phyloP scores from a whole-genome alignment of 2,329 filamentous ascomycete genomes.

The Zasmidium cellare region DNA sequence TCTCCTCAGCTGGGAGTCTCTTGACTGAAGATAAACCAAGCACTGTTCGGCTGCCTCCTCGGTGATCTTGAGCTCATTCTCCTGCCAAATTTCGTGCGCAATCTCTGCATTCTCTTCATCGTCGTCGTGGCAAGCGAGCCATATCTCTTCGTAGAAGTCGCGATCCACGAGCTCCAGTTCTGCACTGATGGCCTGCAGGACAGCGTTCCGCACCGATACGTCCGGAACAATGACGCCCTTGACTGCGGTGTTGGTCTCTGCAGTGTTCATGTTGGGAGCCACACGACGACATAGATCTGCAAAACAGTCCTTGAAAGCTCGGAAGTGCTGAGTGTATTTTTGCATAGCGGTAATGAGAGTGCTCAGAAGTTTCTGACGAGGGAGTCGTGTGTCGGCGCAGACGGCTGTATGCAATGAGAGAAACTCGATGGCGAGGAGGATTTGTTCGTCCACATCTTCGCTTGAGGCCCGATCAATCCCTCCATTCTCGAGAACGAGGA shows the following conservation, averaged over 20 bases:
- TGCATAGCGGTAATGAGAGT: conserved; percentile 81
- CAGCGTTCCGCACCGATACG: conserved; percentile 75
- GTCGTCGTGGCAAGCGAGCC: conserved; percentile 90
- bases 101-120: conserved; percentile 82
- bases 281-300: conserved; percentile 82
- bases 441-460: conserved; percentile 85
- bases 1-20: conserved; percentile 77
- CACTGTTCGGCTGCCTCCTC: conserved; percentile 62
- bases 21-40: conserved; percentile 75
- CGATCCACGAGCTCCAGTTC: conserved; percentile 90
- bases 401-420: conserved; percentile 83
- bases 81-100: conserved; percentile 89
- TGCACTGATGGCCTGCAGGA: conserved; percentile 84
- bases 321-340: conserved; percentile 88
- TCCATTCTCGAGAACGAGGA: conserved; percentile 74
- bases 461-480: conserved; percentile 66
- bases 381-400: conserved; percentile 72
- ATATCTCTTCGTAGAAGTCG: conserved; percentile 84
- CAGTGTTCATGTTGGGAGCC: conserved; percentile 71
- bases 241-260: conserved; percentile 75
- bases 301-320: conserved; percentile 89
- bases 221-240: conserved; percentile 78
- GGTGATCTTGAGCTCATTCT: conserved; percentile 75
- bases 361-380: conserved; percentile 71
- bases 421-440: conserved; percentile 85